Evolutionary conservation across 2,329 filamentous ascomycete species (phyloP).

Genomic region (Xylaria sp.): DNA sequence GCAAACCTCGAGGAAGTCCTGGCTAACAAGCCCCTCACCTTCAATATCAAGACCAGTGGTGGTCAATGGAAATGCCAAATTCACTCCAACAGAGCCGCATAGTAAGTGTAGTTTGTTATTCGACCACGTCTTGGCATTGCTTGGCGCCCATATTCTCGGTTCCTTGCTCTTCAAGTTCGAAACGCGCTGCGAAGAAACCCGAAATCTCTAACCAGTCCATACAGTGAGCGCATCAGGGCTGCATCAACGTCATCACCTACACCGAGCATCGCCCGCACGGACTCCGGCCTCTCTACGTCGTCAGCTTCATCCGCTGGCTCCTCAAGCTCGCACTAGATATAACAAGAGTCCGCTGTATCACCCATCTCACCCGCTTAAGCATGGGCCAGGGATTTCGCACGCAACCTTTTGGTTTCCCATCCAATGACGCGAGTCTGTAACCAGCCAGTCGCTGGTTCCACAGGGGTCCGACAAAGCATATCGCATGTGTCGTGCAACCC

Average conservation of each 20-base stretch:
- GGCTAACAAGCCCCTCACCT: slow-evolving; percentile 46
- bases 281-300: slow-evolving; percentile 46
- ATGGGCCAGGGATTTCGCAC: background rate
- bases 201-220: slow-evolving; percentile 29
- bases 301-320: slow-evolving; percentile 37
- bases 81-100: slow-evolving; percentile 49
- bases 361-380: background rate
- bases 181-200: background rate
- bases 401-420: background rate
- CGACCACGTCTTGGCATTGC: slow-evolving; percentile 4
- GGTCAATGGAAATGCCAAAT: slow-evolving; percentile 50
- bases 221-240: slow-evolving; percentile 41
- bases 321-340: slow-evolving; percentile 39
- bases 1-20: slow-evolving; percentile 46
- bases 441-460: slow-evolving; percentile 25
- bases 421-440: slow-evolving; percentile 20
- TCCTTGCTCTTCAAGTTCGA: background rate
- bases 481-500: slow-evolving; percentile 41
- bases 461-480: slow-evolving; percentile 39
- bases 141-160: slow-evolving; percentile 5
- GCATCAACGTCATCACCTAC: slow-evolving; percentile 18
- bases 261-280: slow-evolving; percentile 44
- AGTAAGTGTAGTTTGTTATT: slow-evolving; percentile 43
- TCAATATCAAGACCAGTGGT: slow-evolving; percentile 49
- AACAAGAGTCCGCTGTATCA: slow-evolving; percentile 21